phyloP scores from a whole-genome alignment of 148 eudicot genomes.

The Persicaria tinctoria region DNA sequence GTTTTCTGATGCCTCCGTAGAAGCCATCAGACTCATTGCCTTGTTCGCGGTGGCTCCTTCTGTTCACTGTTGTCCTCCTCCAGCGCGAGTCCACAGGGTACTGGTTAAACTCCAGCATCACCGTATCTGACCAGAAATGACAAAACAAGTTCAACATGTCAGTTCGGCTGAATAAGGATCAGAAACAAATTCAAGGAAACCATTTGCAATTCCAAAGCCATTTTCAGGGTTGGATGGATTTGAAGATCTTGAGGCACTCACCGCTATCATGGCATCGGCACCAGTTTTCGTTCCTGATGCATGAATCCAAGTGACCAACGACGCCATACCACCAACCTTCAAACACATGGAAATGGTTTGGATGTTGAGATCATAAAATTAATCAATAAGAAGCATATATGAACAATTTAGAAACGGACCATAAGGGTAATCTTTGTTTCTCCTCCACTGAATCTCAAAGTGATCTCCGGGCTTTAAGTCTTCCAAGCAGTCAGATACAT shows the following conservation, averaged over 20 bases:
- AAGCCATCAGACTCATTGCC: constrained; percentile 71
- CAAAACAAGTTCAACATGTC: constrained; percentile 1
- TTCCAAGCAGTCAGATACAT: constrained; percentile 54
- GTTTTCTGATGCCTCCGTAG: constrained; percentile 85
- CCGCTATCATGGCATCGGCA: constrained; percentile 66
- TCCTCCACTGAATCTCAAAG: constrained; percentile 93
- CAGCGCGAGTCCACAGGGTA: constrained; percentile 60
- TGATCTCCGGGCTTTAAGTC: constrained; percentile 79
- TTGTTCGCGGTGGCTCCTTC: constrained; percentile 65
- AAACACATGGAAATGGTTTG: constrained; percentile 8
- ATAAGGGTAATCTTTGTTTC: constrained; percentile 62
- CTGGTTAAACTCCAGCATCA: constrained; percentile 82
- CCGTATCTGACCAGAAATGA: constrained; percentile 31
- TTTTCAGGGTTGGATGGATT: too few species aligned
- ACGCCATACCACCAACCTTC: constrained; percentile 99
- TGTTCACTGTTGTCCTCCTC: constrained; percentile 46
- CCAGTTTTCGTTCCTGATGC: constrained; percentile 32
- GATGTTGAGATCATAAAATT: not conserved
- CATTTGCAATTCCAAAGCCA: too few species aligned
- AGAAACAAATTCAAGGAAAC: not conserved
- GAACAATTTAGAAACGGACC: constrained; percentile 28
- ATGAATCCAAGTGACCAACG: constrained; percentile 74
- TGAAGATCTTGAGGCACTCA: constrained; percentile 20
- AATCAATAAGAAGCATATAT: not conserved
- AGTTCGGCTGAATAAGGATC: not conserved